Percentiles rank a stretch among this genome's conserved stretches.
These are phyloP conservation scores for Dentipellis fragilis DNA, from an alignment of 768 basidiomycete species.

Conservation along the genomic window DNA sequence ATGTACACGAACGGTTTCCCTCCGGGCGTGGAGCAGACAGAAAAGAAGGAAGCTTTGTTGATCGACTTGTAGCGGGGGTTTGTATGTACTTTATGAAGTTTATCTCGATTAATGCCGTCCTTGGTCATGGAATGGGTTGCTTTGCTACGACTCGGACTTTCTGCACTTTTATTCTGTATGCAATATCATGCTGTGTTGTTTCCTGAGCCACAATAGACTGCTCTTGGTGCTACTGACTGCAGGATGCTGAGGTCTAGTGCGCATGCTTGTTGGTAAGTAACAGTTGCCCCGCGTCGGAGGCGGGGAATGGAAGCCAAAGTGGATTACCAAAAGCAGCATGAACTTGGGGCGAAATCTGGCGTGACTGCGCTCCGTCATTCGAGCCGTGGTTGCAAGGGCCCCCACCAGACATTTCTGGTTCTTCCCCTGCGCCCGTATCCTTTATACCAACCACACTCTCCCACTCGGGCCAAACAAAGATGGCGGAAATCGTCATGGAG, in stretches of 20 bases:
- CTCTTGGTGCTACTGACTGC: too few relatives aligned
- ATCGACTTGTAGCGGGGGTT: slow-evolving; percentile 9
- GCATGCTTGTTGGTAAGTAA: too few relatives aligned
- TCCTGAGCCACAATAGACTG: background rate
- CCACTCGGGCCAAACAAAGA: background rate
- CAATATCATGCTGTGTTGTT: background rate
- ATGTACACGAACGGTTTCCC: slow-evolving; percentile 4
- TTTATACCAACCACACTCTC: background rate
- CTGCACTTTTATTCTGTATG: background rate
- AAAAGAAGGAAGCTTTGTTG: slow-evolving; percentile 14
- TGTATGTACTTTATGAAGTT: background rate
- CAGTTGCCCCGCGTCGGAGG: too few relatives aligned
- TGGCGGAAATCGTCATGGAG: slow-evolving; percentile 33
- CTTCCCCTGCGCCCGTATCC: background rate
- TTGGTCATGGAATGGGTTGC: too few relatives aligned
- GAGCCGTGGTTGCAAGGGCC: background rate
- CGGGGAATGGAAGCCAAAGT: too few relatives aligned
- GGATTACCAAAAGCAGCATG: too few relatives aligned
- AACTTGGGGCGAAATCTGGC: too few relatives aligned
- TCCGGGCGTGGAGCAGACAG: slow-evolving; percentile 8
- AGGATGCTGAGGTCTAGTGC: too few relatives aligned
- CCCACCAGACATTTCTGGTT: background rate
- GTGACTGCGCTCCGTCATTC: too few relatives aligned
- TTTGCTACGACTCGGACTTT: too few relatives aligned
- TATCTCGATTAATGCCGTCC: too few relatives aligned